These are phyloP conservation scores for Lachnum nothofagi DNA, from an alignment of 2,329 filamentous ascomycete species.

Conservation along the genomic window DNA sequence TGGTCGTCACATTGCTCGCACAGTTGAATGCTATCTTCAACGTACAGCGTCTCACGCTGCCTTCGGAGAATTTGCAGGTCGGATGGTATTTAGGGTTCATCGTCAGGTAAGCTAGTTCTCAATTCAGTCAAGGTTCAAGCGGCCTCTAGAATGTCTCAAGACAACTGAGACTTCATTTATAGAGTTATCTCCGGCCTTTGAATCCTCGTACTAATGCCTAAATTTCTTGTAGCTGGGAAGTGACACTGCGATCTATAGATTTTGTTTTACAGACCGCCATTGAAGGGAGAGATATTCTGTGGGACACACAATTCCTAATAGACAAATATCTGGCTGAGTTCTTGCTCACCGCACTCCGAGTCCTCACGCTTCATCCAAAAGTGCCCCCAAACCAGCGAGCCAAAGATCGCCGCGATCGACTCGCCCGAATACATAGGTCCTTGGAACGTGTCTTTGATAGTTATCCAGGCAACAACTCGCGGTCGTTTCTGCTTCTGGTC, in stretches of 20 bases:
- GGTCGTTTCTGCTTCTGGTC: conserved; percentile 36
- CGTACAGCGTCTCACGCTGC: conserved; percentile 38
- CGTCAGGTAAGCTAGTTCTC: conserved; percentile 11
- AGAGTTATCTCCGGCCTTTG: background rate
- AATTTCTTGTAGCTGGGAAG: conserved; percentile 34
- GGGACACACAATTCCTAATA: conserved; percentile 26
- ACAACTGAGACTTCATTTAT: too few relatives aligned
- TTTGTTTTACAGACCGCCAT: conserved; percentile 36
- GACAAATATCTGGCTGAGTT: conserved; percentile 38
- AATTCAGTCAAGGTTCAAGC: too few relatives aligned
- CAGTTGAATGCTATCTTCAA: conserved; percentile 39
- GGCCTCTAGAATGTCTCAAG: too few relatives aligned
- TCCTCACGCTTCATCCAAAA: conserved; percentile 38
- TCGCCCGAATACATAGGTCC: conserved; percentile 35
- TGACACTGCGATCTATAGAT: conserved; percentile 36
- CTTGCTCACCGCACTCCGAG: conserved; percentile 35
- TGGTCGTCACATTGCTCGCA: conserved; percentile 35
- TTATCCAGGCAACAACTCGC: conserved; percentile 37
- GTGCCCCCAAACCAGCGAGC: conserved; percentile 31
- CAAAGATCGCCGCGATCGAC: conserved; percentile 37
- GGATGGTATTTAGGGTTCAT: conserved; percentile 37
- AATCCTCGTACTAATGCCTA: background rate
- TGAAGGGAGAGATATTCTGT: conserved; percentile 35
- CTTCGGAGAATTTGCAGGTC: conserved; percentile 33
- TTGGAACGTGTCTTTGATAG: conserved; percentile 38